Evolutionary conservation across 1,284 basidiomycete species (phyloP).

Genomic region (Sanghuangporus sanghuang): DNA sequence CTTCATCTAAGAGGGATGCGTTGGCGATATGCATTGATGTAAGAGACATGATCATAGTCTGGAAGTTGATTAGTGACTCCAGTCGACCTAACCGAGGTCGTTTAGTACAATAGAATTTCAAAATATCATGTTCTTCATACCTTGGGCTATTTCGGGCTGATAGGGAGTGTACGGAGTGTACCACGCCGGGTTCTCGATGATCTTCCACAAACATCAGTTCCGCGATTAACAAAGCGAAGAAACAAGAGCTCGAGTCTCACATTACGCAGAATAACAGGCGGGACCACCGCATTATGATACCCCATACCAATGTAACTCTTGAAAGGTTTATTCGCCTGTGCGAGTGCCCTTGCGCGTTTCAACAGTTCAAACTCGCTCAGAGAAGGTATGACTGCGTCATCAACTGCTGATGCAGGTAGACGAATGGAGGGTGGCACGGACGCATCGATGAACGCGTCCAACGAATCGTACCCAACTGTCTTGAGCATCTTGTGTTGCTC

Average conservation of each 20-base stretch:
- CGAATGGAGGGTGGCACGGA: constrained; percentile 81
- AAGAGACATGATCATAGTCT: constrained; percentile 94
- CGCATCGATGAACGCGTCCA: constrained; percentile 81
- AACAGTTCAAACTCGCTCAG: constrained; percentile 87
- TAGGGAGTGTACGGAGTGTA: constrained; percentile 97
- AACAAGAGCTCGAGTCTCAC: constrained; percentile 38
- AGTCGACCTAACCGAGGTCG: constrained; percentile 62
- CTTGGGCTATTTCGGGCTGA: constrained; percentile 92
- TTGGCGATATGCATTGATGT: constrained; percentile 95
- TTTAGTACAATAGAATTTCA: not conserved
- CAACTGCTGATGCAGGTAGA: constrained; percentile 56
- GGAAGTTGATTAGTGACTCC: constrained; percentile 95
- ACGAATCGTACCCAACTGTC: constrained; percentile 74
- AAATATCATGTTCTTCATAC: constrained; percentile 31
- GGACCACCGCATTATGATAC: constrained; percentile 92
- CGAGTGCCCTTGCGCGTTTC: constrained; percentile 72
- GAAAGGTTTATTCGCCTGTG: constrained; percentile 72
- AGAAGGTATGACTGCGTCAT: constrained; percentile 64
- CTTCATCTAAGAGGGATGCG: constrained; percentile 88
- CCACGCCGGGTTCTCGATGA: constrained; percentile 97
- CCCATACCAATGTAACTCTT: constrained; percentile 98
- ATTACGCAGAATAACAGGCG: constrained; percentile 90
- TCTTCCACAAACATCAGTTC: constrained; percentile 35
- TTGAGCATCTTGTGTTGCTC: constrained; percentile 79
- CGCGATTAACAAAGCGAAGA: constrained; percentile 3